Percentiles rank a stretch among this genome's conserved stretches.
phyloP scores from a whole-genome alignment of 441 rosid genomes.

The Theobroma grandiflorum region DNA sequence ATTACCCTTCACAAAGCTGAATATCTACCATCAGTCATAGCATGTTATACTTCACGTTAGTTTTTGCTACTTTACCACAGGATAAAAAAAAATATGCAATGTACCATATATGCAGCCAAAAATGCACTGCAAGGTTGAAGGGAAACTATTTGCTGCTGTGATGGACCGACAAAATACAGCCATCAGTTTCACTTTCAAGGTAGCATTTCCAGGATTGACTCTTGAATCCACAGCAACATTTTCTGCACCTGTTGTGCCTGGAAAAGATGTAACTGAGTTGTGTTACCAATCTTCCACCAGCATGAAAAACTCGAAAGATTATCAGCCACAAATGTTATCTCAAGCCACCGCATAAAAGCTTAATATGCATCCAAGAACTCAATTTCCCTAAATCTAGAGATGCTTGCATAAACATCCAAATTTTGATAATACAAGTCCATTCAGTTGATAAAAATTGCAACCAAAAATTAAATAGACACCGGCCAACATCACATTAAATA shows the following conservation, averaged over 20 bases:
- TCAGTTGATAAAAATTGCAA: neutral
- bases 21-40: neutral
- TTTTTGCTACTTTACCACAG: neutral
- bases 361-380: neutral
- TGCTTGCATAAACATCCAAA: neutral
- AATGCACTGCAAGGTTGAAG: slow-evolving; percentile 93
- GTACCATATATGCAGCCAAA: slow-evolving; percentile 96
- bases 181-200: slow-evolving; percentile 81
- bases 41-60: slow-evolving; percentile 14
- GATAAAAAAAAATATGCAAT: slow-evolving; percentile 21
- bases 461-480: neutral
- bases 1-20: neutral
- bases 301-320: neutral
- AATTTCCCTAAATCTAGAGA: neutral
- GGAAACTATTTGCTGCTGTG: slow-evolving; percentile 91
- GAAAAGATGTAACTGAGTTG: slow-evolving; percentile 30
- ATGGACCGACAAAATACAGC: slow-evolving; percentile 85
- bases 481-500: neutral
- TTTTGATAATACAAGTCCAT: neutral
- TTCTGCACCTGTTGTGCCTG: slow-evolving; percentile 75
- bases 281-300: neutral
- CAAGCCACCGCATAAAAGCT: neutral
- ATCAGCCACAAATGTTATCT: neutral
- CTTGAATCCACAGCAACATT: slow-evolving; percentile 67
- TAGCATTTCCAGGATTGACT: slow-evolving; percentile 73